phyloP scores from a whole-genome alignment of 495 filamentous ascomycete genomes.

The Acidiella bohemica region DNA sequence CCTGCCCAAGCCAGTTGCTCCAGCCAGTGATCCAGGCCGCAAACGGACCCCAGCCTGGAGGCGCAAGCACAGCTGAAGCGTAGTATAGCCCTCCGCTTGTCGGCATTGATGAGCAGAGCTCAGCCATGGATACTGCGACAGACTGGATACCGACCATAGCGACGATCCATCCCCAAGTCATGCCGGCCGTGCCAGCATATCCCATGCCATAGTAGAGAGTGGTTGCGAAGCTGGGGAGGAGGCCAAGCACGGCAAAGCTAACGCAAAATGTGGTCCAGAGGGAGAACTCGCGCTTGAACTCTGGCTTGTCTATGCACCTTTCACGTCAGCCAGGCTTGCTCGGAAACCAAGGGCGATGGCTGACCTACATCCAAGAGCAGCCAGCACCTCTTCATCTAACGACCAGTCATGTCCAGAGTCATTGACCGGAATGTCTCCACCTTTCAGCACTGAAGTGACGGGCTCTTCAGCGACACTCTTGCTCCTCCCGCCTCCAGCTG shows the following conservation, averaged over 20 bases:
- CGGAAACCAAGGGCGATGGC: constrained; percentile 63
- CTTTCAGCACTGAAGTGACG: constrained; percentile 54
- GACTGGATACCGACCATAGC: constrained; percentile 64
- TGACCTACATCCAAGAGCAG: constrained; percentile 54
- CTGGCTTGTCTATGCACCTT: constrained; percentile 38
- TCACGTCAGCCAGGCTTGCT: constrained; percentile 34
- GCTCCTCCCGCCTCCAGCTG: no score
- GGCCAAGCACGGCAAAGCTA: constrained; percentile 59
- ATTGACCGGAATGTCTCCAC: constrained; percentile 45
- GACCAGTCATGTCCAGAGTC: constrained; percentile 36
- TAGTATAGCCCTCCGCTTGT: constrained; percentile 71
- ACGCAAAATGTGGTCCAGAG: constrained; percentile 74
- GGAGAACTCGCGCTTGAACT: constrained; percentile 74
- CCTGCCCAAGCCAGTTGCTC: constrained; percentile 46
- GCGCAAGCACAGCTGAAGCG: constrained; percentile 64
- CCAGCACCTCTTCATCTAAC: constrained; percentile 55
- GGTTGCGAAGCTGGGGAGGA: constrained; percentile 61
- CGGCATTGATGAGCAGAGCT: constrained; percentile 54
- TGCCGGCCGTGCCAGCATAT: constrained; percentile 63
- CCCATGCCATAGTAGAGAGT: constrained; percentile 71
- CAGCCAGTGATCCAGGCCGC: constrained; percentile 50
- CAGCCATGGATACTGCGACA: constrained; percentile 54
- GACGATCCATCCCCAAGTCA: constrained; percentile 73
- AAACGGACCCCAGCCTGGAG: constrained; percentile 55
- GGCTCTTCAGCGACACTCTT: constrained; percentile 37